A percentile compares a stretch with the other conserved stretches of the same genome.
These are phyloP conservation scores for Irpex sp. DNA, from an alignment of 1,284 basidiomycete genomes.

Conservation along the genomic window DNA sequence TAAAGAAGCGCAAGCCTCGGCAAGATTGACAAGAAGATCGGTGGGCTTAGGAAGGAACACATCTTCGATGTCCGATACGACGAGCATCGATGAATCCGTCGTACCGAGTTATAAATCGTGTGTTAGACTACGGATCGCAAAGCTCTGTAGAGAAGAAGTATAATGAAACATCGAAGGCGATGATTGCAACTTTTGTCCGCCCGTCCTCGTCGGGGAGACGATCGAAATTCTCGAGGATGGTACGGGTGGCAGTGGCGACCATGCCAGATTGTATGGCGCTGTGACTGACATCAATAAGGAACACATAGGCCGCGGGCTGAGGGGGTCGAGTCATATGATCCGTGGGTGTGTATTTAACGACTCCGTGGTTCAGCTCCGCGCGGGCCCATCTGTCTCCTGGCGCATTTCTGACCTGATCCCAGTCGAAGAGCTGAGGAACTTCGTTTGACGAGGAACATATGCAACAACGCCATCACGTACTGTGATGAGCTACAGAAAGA, in stretches of 20 bases:
- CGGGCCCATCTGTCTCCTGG: slow-evolving; percentile 95
- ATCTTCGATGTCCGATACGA: slow-evolving; percentile 95
- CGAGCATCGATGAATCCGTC: slow-evolving; percentile 90
- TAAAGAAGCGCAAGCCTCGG: slow-evolving; percentile 79
- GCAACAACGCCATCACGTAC: slow-evolving; percentile 88
- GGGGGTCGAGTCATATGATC: slow-evolving; percentile 99
- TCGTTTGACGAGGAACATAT: slow-evolving; percentile 99
- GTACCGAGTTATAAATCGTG: slow-evolving; percentile 59
- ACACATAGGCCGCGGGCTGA: slow-evolving; percentile 95
- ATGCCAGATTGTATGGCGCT: slow-evolving; percentile 91
- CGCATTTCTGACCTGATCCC: slow-evolving; percentile 92
- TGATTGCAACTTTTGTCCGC: slow-evolving; percentile 89
- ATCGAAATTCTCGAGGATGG: slow-evolving; percentile 93
- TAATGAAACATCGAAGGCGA: slow-evolving; percentile 89
- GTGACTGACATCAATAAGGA: slow-evolving; percentile 96
- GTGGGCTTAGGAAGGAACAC: slow-evolving; percentile 97
- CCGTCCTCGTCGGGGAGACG: slow-evolving; percentile 94
- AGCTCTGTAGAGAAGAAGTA: slow-evolving; percentile 96
- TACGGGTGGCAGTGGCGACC: slow-evolving; percentile 96
- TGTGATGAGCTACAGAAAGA: neutral
- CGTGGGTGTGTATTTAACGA: slow-evolving; percentile 95
- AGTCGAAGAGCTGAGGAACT: slow-evolving; percentile 98
- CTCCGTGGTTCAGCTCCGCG: slow-evolving; percentile 89
- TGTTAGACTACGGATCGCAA: slow-evolving; percentile 23
- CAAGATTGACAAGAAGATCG: slow-evolving; percentile 92